These are phyloP conservation scores for Botrytis galanthina DNA, from an alignment of 2,329 filamentous ascomycete species.

Conservation along the genomic window DNA sequence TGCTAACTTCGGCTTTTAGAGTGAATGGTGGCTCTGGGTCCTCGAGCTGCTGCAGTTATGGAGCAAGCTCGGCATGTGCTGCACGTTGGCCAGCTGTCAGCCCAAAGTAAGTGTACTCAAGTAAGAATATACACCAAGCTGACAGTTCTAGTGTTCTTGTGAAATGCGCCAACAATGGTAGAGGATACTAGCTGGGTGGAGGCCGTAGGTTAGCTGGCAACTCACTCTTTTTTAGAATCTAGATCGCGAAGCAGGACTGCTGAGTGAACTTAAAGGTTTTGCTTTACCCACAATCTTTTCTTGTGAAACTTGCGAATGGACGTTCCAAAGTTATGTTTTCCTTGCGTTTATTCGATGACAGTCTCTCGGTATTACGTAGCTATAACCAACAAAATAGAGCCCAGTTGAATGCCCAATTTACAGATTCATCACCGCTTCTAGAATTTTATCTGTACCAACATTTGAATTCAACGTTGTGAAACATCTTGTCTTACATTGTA, in stretches of 20 bases:
- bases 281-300: not conserved
- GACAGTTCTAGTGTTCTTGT: slow-evolving; percentile 9
- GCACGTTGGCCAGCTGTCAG: slow-evolving; percentile 14
- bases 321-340: not conserved
- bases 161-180: slow-evolving; percentile 16
- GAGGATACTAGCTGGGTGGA: slow-evolving; percentile 1
- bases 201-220: no score
- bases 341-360: not conserved
- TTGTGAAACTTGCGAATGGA: not conserved
- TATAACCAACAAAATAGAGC: not conserved
- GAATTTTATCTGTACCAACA: not conserved
- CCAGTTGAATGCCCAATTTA: not conserved
- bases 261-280: not conserved
- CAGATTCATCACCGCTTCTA: not conserved
- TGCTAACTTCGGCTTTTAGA: not conserved
- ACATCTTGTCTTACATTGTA: no score
- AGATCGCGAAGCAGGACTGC: not conserved
- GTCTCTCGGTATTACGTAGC: not conserved
- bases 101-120: slow-evolving; percentile 1
- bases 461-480: not conserved
- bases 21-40: slow-evolving; percentile 18
- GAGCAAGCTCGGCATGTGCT: slow-evolving; percentile 8
- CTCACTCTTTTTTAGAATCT: not conserved
- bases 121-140: not conserved
- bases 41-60: slow-evolving; percentile 19